These are phyloP conservation scores for Pichia cephalocereana DNA, from an alignment of 805 yeast genomes.

Conservation along the genomic window DNA sequence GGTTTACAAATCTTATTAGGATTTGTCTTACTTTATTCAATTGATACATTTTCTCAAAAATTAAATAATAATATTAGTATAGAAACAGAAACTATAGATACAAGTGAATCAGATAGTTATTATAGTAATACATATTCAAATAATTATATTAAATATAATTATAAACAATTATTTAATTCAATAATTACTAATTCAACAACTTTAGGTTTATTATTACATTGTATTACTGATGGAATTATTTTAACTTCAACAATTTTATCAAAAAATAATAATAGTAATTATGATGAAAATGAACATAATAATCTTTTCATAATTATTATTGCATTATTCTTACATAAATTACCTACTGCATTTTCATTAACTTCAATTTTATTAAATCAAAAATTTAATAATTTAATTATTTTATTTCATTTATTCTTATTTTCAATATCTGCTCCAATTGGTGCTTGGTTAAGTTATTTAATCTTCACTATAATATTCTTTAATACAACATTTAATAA, in stretches of 20 bases:
- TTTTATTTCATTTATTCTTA: slow-evolving; percentile 38
- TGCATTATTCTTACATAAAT: slow-evolving; percentile 60
- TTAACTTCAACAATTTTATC: slow-evolving; percentile 40
- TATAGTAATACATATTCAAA: too few species aligned
- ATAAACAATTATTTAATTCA: slow-evolving; percentile 10
- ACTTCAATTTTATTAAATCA: slow-evolving; percentile 42
- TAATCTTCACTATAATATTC: slow-evolving; percentile 8
- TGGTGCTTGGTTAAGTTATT: slow-evolving; percentile 44
- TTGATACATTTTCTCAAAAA: slow-evolving; percentile 3
- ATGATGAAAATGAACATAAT: slow-evolving; percentile 10
- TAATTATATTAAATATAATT: background rate
- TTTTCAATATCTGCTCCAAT: slow-evolving; percentile 58
- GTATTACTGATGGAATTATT: slow-evolving; percentile 65
- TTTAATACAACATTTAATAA: slow-evolving; percentile 25
- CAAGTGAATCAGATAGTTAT: too few species aligned
- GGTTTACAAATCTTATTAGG: slow-evolving; percentile 10
- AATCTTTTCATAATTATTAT: slow-evolving; percentile 36
- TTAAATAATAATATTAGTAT: background rate
- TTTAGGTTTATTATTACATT: slow-evolving; percentile 56
- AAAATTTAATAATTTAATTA: slow-evolving; percentile 19
- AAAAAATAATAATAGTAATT: slow-evolving; percentile 16
- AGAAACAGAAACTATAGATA: too few species aligned
- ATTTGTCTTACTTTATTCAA: slow-evolving; percentile 3
- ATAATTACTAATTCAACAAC: slow-evolving; percentile 40
- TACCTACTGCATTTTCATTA: slow-evolving; percentile 68